Evolutionary conservation across 352 stramenopile genomes (phyloP).

Genomic region (Aphanomyces astaci): DNA sequence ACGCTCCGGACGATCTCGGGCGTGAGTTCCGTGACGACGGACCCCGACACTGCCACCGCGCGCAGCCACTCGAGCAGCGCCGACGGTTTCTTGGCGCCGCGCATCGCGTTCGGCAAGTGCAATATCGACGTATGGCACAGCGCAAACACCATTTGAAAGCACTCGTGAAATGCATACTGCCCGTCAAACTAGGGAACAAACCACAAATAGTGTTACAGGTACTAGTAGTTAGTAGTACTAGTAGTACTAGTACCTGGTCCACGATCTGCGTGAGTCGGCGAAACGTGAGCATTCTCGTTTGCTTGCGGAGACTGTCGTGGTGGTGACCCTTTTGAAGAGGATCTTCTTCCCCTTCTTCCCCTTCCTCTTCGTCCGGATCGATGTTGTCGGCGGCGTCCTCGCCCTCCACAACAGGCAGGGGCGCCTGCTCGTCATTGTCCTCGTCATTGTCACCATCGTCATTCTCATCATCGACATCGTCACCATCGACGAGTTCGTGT

Average conservation of each 20-base stretch:
- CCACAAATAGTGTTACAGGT: neutral
- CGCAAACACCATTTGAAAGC: slow-evolving; percentile 42
- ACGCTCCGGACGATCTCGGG: slow-evolving; percentile 38
- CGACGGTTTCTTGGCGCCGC: slow-evolving; percentile 68
- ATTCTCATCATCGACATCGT: neutral
- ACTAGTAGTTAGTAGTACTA: no score
- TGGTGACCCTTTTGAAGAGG: slow-evolving; percentile 16
- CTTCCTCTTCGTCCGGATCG: slow-evolving; percentile 22
- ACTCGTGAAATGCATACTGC: slow-evolving; percentile 50
- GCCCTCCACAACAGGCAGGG: no score
- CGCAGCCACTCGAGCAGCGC: slow-evolving; percentile 71
- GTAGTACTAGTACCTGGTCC: slow-evolving; percentile 25
- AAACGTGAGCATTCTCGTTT: slow-evolving; percentile 72
- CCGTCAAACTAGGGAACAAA: slow-evolving; percentile 44
- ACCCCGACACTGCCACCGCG: slow-evolving; percentile 40
- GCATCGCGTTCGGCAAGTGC: slow-evolving; percentile 58
- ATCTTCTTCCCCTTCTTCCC: slow-evolving; percentile 27
- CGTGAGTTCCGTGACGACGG: slow-evolving; percentile 35
- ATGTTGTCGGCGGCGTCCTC: no score
- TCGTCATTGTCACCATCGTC: neutral
- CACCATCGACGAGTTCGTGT: neutral
- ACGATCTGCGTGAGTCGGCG: slow-evolving; percentile 65
- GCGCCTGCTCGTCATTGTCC: no score
- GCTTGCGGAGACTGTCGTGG: slow-evolving; percentile 34
- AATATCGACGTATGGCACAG: slow-evolving; percentile 47